Percentiles rank a stretch among this genome's conserved stretches.
Evolutionary conservation across 2,329 filamentous ascomycete genomes (phyloP).

Genomic region (Esteya vermicola): DNA sequence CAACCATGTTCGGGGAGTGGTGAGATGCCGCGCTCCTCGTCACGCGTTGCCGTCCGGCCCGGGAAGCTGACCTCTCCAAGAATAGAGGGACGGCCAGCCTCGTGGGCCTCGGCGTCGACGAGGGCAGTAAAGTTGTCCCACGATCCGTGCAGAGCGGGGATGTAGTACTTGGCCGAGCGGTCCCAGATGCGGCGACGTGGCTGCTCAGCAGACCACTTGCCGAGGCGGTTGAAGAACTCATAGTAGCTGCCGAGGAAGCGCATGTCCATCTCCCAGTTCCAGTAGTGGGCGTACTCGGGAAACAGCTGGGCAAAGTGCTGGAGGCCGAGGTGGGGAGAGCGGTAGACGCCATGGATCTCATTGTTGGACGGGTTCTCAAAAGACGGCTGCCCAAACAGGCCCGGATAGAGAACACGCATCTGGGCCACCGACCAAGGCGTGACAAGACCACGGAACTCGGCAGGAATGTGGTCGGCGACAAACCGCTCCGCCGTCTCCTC

Average conservation of each 20-base stretch:
- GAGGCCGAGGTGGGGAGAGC: slow-evolving; percentile 47
- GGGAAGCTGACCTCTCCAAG: slow-evolving; percentile 51
- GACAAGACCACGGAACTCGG: slow-evolving; percentile 66
- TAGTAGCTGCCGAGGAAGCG: slow-evolving; percentile 53
- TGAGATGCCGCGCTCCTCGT: slow-evolving; percentile 37
- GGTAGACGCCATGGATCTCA: slow-evolving; percentile 55
- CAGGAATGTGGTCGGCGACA: slow-evolving; percentile 51
- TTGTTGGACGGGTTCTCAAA: slow-evolving; percentile 36
- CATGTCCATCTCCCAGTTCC: slow-evolving; percentile 61
- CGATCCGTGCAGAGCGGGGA: slow-evolving; percentile 52
- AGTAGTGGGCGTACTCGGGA: slow-evolving; percentile 51
- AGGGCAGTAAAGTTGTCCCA: slow-evolving; percentile 59
- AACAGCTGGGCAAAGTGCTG: slow-evolving; percentile 50
- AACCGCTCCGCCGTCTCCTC: slow-evolving; percentile 57
- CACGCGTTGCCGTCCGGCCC: slow-evolving; percentile 29
- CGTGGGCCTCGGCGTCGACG: slow-evolving; percentile 46
- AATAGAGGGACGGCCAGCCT: slow-evolving; percentile 38
- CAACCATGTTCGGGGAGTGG: slow-evolving; percentile 39
- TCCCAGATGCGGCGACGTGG: slow-evolving; percentile 65
- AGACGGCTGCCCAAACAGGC: slow-evolving; percentile 55
- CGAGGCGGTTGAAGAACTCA: slow-evolving; percentile 56
- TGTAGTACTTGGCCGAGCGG: slow-evolving; percentile 61
- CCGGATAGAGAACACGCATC: slow-evolving; percentile 64
- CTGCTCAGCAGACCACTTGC: slow-evolving; percentile 52
- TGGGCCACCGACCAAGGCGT: slow-evolving; percentile 76